These are phyloP conservation scores for Diplodia sapinea DNA, from an alignment of 2,329 filamentous ascomycete genomes.

Conservation along the genomic window DNA sequence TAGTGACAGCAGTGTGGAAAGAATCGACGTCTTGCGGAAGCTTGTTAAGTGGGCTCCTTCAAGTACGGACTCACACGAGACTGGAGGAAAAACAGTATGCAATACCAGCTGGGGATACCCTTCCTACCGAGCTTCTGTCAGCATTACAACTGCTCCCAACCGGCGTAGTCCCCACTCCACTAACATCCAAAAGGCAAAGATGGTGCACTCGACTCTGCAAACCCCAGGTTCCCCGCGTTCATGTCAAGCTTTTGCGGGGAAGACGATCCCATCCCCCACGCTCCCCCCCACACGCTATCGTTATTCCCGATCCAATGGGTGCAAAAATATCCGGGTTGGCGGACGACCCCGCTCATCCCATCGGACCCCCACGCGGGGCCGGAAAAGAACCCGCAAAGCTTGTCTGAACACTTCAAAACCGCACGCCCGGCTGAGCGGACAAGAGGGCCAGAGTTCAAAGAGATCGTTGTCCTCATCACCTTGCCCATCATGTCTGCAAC, in stretches of 20 bases:
- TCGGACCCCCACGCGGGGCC: not conserved
- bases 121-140: not conserved
- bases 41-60: no score
- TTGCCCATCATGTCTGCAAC: not conserved
- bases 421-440: no score
- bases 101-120: not conserved
- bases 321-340: not conserved
- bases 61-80: no score
- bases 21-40: no score
- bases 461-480: not conserved
- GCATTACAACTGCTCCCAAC: not conserved
- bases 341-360: not conserved
- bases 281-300: not conserved
- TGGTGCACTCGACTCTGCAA: not conserved
- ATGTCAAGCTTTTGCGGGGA: not conserved
- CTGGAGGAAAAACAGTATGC: not conserved
- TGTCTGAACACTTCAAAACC: not conserved
- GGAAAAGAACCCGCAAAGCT: constrained; percentile 20
- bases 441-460: no score
- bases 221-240: constrained; percentile 5
- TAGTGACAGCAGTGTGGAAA: not conserved
- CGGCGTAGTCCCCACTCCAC: not conserved
- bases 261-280: no score
- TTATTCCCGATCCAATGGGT: constrained; percentile 6
- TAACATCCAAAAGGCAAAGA: not conserved